Base-by-base conservation (phyloP, 1,139 yeast genomes). In the Candida neerlandica region DNA sequence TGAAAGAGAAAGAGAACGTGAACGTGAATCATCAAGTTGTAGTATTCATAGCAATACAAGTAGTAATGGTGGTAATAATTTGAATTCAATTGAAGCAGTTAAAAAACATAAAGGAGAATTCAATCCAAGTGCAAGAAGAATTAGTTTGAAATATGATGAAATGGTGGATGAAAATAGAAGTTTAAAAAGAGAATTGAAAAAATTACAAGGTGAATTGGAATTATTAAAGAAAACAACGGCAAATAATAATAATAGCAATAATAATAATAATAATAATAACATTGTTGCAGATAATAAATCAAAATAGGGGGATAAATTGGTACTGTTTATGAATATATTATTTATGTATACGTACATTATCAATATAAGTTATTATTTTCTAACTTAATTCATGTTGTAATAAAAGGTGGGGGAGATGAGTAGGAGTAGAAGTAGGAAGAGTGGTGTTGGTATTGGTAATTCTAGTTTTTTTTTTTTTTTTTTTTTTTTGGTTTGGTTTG, bases 131-230 rank as follows among this genome's bases (percentile, higher is more conserved):
- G 43, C 47, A 16, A 42, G 52, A 39, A 49, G 43, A 37, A 38
- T 40, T 4, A 44, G 52, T 45, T 23, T 52, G 26, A 50, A 50
- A 37, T 53, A 51, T 46, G 56, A 53, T 26, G 52, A 53, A 34
- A 42, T 53, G 29, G 15, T 50, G 11, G 55, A 54, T 41, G 57
- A 55, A 34, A 54, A 54, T 44, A 44, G 49, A 44, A 52, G 33
- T 38, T 48, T 55, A 41, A 51, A 53, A 42, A 44, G 54, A 30
- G 53, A 51, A 45, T 38, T 54, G 30, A 51, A 49, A 40, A 47
- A 45, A 26, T 30, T 52, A 30, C 53, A 50, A 43, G 27, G 41
- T 16, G 51, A 51, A 47, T 27, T 51, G 35, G 52, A 45, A 19
- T 44, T 40, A 21, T 32, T 51, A 11, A 47, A 41, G 18, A 45